A percentile compares a stretch with the other conserved stretches of the same genome.
Conservation (phyloP, 2,329 filamentous ascomycete genomes). For the Ceratocystis lukuohia region DNA sequence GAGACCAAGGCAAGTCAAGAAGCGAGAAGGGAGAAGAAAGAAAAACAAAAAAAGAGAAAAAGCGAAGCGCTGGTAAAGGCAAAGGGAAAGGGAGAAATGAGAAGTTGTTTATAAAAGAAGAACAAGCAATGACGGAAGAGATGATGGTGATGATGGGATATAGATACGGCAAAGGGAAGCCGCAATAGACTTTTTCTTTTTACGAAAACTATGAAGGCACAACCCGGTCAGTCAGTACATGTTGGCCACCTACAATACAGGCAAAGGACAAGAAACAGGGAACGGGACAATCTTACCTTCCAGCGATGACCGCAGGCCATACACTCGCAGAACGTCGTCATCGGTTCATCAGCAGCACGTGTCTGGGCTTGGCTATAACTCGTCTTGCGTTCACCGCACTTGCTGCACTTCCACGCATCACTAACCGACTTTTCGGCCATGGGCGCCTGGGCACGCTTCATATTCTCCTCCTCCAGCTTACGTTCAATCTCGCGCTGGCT, state of each 20-base stretch:
- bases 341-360: constrained; percentile 84
- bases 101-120: neutral
- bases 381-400: constrained; percentile 87
- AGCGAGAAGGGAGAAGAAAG: constrained; percentile 15
- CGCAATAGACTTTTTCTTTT: neutral
- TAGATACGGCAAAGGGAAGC: neutral
- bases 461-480: constrained; percentile 76
- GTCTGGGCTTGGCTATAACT: constrained; percentile 96
- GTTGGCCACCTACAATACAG: neutral
- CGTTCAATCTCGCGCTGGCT: constrained; percentile 65
- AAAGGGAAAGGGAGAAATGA: neutral
- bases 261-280: neutral
- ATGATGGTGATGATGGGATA: neutral
- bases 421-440: constrained; percentile 84
- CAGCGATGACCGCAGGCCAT: constrained; percentile 56
- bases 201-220: constrained; percentile 15
- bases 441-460: constrained; percentile 92
- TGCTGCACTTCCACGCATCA: constrained; percentile 74
- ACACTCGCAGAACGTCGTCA: constrained; percentile 64
- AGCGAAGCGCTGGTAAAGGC: constrained; percentile 7
- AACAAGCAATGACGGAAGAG: neutral
- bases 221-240: neutral
- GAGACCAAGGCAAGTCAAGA: neutral
- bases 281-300: constrained; percentile 41
- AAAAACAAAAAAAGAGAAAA: constrained; percentile 10